Conservation (phyloP, 2,329 filamentous ascomycete species). For the Aspergillus sp. region DNA sequence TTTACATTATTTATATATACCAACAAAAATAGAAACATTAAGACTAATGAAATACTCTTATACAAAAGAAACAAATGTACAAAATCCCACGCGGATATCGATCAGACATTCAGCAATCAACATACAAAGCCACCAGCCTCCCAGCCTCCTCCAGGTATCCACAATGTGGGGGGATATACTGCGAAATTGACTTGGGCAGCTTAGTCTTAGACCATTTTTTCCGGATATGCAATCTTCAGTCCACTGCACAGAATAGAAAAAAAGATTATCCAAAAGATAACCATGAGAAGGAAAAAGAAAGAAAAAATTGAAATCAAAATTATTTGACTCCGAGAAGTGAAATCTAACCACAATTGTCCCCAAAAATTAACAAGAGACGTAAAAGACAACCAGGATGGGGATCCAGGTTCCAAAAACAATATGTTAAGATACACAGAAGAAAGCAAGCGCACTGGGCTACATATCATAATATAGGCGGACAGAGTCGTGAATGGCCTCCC, state of each 20-base stretch:
- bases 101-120: too few species aligned
- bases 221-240: too few species aligned
- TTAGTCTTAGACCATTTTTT: too few species aligned
- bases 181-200: too few species aligned
- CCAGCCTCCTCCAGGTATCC: too few species aligned
- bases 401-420: constrained; percentile 17
- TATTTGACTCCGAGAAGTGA: constrained; percentile 16
- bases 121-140: too few species aligned
- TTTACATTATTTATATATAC: too few species aligned
- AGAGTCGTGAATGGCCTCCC: constrained; percentile 8
- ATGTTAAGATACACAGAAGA: constrained; percentile 35
- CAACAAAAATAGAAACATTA: too few species aligned
- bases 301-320: constrained; percentile 5
- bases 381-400: constrained; percentile 18
- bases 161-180: too few species aligned
- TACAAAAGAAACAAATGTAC: too few species aligned
- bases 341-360: constrained; percentile 16
- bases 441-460: constrained; percentile 23
- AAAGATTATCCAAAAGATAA: not conserved
- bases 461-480: constrained; percentile 25
- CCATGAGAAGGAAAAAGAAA: not conserved
- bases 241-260: not conserved
- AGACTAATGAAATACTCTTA: too few species aligned
- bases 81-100: too few species aligned
- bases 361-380: constrained; percentile 12